phyloP scores from a whole-genome alignment of 176 grass and related monocot species.

The Cenchrus fungigraminus region DNA sequence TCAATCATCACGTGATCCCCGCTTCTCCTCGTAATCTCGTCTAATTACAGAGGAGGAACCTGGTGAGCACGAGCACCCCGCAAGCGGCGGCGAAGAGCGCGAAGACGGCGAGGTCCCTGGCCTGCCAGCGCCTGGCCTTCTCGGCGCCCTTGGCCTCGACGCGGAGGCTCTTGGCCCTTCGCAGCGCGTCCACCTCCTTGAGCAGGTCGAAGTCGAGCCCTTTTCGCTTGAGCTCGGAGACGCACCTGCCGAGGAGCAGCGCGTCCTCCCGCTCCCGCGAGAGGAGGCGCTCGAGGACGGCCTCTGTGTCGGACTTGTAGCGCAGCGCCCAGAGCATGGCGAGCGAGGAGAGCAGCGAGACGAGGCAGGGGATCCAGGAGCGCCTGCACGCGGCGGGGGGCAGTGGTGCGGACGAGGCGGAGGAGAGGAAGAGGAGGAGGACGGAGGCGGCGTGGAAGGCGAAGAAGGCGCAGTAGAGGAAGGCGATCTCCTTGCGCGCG shows the following conservation, averaged over 20 bases:
- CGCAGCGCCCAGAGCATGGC: slow-evolving; percentile 85
- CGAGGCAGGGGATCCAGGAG: slow-evolving; percentile 81
- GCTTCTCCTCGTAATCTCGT: too few relatives aligned
- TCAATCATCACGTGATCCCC: too few relatives aligned
- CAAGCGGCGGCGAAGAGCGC: slow-evolving; percentile 62
- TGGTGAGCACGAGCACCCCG: slow-evolving; percentile 69
- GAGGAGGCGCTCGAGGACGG: slow-evolving; percentile 63
- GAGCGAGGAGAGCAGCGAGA: slow-evolving; percentile 73
- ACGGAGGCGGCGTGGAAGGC: slow-evolving; percentile 73
- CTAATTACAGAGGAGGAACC: slow-evolving; percentile 85
- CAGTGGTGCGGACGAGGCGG: neutral
- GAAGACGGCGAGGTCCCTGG: slow-evolving; percentile 69
- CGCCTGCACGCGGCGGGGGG: slow-evolving; percentile 39
- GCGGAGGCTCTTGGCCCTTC: slow-evolving; percentile 82
- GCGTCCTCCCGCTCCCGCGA: slow-evolving; percentile 85
- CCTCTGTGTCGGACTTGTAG: slow-evolving; percentile 89
- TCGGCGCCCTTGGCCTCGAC: slow-evolving; percentile 76
- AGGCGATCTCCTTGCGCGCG: slow-evolving; percentile 67
- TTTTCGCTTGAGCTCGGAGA: slow-evolving; percentile 80
- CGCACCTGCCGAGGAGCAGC: slow-evolving; percentile 70
- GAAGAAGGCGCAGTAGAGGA: slow-evolving; percentile 90
- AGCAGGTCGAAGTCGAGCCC: slow-evolving; percentile 84
- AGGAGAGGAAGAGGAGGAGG: slow-evolving; percentile 68
- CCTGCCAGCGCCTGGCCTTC: slow-evolving; percentile 54
- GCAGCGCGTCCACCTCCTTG: slow-evolving; percentile 95